These are phyloP conservation scores for Talaromyces sp. DNA, from an alignment of 2,329 filamentous ascomycete genomes.

Conservation along the genomic window DNA sequence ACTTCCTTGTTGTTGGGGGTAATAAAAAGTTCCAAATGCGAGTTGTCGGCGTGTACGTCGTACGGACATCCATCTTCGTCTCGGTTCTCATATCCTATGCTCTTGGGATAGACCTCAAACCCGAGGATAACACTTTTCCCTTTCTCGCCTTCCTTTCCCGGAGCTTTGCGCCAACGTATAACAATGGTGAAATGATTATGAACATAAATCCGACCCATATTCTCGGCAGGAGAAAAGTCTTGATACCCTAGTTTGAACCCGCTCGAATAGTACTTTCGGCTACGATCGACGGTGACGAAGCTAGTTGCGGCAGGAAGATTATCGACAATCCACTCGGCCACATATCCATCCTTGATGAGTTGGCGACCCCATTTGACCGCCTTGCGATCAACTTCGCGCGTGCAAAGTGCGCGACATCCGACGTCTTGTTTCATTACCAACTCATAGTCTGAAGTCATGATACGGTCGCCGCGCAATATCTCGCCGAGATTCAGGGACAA, in stretches of 20 bases:
- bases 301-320: constrained; percentile 85
- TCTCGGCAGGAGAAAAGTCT: constrained; percentile 58
- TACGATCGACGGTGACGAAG: constrained; percentile 81
- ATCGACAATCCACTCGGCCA: constrained; percentile 92
- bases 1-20: constrained; percentile 58
- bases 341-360: constrained; percentile 72
- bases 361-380: constrained; percentile 66
- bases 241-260: constrained; percentile 85
- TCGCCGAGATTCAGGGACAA: constrained; percentile 82
- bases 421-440: constrained; percentile 72
- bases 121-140: constrained; percentile 79
- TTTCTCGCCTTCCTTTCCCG: constrained; percentile 63
- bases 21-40: constrained; percentile 66
- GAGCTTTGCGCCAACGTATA: constrained; percentile 69
- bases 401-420: constrained; percentile 70
- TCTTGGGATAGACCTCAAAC: constrained; percentile 88
- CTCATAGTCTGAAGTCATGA: constrained; percentile 79
- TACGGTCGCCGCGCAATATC: constrained; percentile 80
- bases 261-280: constrained; percentile 79
- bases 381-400: constrained; percentile 59
- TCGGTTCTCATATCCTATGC: constrained; percentile 62
- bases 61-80: constrained; percentile 64
- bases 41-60: constrained; percentile 60
- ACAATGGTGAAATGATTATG: constrained; percentile 88
- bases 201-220: constrained; percentile 65